Percentiles rank a stretch among this genome's conserved stretches.
Conservation (phyloP, 768 basidiomycete genomes). For the Kwoniella botswanensis region DNA sequence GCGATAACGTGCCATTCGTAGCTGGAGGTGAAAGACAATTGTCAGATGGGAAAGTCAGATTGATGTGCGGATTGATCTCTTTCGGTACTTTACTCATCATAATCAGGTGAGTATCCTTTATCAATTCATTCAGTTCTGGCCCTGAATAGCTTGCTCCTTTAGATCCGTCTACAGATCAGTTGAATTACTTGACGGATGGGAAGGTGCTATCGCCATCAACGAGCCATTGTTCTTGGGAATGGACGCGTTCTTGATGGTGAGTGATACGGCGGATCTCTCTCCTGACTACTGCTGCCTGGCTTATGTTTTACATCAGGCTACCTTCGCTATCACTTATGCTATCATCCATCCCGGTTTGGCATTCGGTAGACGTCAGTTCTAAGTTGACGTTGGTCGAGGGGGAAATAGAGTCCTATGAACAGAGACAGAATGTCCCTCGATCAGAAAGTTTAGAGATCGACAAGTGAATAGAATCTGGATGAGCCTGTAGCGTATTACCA, state of each 20-base stretch:
- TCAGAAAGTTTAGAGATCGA: too few species aligned
- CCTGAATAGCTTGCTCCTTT: not conserved
- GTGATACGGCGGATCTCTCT: constrained; percentile 1
- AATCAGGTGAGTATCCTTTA: constrained; percentile 59
- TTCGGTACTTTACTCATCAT: constrained; percentile 61
- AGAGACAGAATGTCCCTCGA: too few species aligned
- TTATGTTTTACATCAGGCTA: not conserved
- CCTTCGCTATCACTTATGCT: constrained; percentile 13
- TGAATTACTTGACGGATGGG: constrained; percentile 63
- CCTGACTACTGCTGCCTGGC: not conserved
- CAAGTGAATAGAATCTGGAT: not conserved
- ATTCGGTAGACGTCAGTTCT: constrained; percentile 5
- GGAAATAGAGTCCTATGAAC: too few species aligned
- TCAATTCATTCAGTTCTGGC: not conserved
- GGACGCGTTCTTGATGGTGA: constrained; percentile 52
- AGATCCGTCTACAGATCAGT: constrained; percentile 64
- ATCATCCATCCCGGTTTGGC: constrained; percentile 18
- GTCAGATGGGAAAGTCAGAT: constrained; percentile 9
- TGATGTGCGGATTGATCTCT: constrained; percentile 18
- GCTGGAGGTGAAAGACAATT: not conserved
- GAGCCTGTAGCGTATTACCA: not conserved
- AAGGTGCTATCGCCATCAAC: constrained; percentile 63
- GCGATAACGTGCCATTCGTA: too few species aligned
- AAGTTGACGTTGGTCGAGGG: not conserved
- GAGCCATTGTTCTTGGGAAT: constrained; percentile 56